These are phyloP conservation scores for Anthoceros angustus DNA, from an alignment of 225 moss, liverwort and hornwort genomes.

Conservation along the genomic window DNA sequence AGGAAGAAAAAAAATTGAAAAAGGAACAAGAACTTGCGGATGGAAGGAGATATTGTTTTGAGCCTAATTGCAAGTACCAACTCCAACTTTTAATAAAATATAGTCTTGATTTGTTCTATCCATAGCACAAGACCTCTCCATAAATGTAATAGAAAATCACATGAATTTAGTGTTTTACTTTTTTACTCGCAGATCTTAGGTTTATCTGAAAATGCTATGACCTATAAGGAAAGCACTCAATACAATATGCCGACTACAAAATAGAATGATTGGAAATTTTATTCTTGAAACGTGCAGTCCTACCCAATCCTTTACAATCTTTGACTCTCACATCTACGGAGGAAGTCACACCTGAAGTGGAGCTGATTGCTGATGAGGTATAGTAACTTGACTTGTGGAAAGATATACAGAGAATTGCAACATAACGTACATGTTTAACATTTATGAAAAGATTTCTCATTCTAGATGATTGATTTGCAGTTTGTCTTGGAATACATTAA, in stretches of 20 bases:
- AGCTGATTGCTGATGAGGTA: background rate
- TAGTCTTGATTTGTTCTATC: too few species aligned
- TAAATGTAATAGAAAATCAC: too few species aligned
- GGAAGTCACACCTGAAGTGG: background rate
- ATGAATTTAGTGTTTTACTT: too few species aligned
- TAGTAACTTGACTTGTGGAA: background rate
- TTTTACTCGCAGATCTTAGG: background rate
- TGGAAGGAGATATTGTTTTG: background rate
- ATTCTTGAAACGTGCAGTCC: background rate
- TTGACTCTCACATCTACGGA: background rate
- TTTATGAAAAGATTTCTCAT: background rate
- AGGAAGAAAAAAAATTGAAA: background rate
- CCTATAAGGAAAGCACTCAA: background rate
- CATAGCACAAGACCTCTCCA: too few species aligned
- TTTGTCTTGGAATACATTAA: constrained; percentile 1
- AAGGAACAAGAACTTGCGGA: background rate
- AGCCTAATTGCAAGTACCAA: background rate
- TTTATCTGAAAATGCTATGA: background rate
- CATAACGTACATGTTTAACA: background rate
- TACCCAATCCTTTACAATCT: background rate
- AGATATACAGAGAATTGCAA: too few species aligned
- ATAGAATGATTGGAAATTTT: background rate
- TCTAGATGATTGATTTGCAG: background rate
- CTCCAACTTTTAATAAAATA: too few species aligned
- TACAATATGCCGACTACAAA: background rate